phyloP scores from a whole-genome alignment of 352 stramenopile genomes.

The Phytophthora chlamydospora region DNA sequence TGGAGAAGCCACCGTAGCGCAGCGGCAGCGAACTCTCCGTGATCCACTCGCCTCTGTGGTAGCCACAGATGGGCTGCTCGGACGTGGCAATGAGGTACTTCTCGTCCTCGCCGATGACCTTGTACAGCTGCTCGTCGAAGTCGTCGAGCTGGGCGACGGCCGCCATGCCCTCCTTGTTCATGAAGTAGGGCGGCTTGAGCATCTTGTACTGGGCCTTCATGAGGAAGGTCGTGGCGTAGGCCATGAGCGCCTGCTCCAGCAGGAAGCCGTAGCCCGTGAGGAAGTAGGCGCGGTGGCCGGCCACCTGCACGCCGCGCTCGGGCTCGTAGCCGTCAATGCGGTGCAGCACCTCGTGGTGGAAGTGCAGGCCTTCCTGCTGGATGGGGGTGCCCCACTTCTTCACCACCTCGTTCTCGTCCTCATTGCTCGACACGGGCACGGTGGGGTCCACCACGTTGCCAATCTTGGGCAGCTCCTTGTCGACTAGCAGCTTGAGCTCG shows the following conservation, averaged over 20 bases:
- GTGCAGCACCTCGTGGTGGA: constrained; percentile 97
- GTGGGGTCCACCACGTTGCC: constrained; percentile 97
- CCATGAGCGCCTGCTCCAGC: constrained; percentile 99
- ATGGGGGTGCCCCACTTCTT: constrained; percentile 76
- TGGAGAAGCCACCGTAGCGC: constrained; percentile 96
- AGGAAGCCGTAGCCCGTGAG: constrained; percentile 98
- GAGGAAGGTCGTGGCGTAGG: constrained; percentile 98
- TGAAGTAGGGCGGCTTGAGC: constrained; percentile 99
- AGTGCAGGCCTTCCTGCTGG: constrained; percentile 88
- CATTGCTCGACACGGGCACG: constrained; percentile 96
- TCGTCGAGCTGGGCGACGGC: constrained; percentile 98
- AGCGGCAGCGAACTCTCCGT: constrained; percentile 82
- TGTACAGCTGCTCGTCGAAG: constrained; percentile 99
- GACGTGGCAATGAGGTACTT: constrained; percentile 99
- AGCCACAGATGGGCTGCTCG: constrained; percentile 99
- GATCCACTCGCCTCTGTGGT: constrained; percentile 95
- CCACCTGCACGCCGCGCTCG: constrained; percentile 94
- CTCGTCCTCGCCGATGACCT: constrained; percentile 96
- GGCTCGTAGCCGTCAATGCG: constrained; percentile 99
- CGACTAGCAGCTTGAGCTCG: constrained; percentile 73
- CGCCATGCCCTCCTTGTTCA: constrained; percentile 99
- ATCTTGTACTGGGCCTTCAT: constrained; percentile 96
- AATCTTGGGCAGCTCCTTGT: constrained; percentile 90
- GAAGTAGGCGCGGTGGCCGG: constrained; percentile 99
- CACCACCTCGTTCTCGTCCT: constrained; percentile 97